These are phyloP conservation scores for Cutaneotrichosporon cutaneum DNA, from an alignment of 1,284 basidiomycete genomes.

Conservation along the genomic window DNA sequence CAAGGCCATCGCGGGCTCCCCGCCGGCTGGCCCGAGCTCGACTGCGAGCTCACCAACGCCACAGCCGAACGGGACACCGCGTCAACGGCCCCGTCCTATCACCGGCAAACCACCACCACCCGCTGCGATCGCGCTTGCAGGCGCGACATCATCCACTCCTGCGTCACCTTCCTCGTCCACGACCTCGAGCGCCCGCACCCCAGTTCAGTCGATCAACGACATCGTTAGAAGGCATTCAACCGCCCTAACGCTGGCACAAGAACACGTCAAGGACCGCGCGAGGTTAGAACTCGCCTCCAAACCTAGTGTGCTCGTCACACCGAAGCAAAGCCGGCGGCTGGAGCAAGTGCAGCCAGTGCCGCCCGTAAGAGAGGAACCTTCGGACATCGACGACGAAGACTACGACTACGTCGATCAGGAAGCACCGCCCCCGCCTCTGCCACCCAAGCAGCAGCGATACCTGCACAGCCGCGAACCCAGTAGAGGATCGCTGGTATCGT, in stretches of 20 bases:
- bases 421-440: slow-evolving; percentile 2
- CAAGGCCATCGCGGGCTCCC: neutral
- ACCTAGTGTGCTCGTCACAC: slow-evolving; percentile 4
- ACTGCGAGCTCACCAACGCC: slow-evolving; percentile 4
- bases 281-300: slow-evolving; percentile 17
- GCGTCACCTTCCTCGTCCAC: slow-evolving; percentile 13
- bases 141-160: neutral
- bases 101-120: slow-evolving; percentile 3
- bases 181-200: slow-evolving; percentile 4
- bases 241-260: slow-evolving; percentile 30
- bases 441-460: slow-evolving; percentile 2
- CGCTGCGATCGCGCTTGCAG: neutral
- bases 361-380: neutral
- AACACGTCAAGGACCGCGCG: slow-evolving; percentile 32
- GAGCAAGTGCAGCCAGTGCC: neutral
- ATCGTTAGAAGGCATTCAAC: slow-evolving; percentile 52
- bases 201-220: slow-evolving; percentile 48
- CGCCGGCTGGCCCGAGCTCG: neutral
- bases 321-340: neutral
- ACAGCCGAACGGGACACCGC: slow-evolving; percentile 3
- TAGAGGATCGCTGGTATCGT: slow-evolving; percentile 9
- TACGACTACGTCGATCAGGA: slow-evolving; percentile 1
- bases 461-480: slow-evolving; percentile 16
- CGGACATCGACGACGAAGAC: neutral
- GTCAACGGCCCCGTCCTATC: slow-evolving; percentile 9